A percentile compares a stretch with the other conserved stretches of the same genome.
Conservation (phyloP, 2,329 filamentous ascomycete species). For the Bertia moriformis region DNA sequence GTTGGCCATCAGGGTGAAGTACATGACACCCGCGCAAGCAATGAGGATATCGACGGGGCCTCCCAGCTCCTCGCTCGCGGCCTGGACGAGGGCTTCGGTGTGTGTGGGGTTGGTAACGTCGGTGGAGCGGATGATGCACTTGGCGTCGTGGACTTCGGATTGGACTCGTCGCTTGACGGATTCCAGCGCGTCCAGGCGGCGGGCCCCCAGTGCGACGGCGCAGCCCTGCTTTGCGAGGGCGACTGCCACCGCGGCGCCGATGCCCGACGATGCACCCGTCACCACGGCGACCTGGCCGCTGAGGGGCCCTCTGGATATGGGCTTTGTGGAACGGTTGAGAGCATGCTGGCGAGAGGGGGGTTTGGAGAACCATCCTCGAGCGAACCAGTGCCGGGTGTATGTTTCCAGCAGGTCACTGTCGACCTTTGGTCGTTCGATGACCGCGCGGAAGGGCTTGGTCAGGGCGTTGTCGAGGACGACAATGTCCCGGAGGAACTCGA, state of each 20-base stretch:
- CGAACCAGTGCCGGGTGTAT: conserved; percentile 69
- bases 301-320: conserved; percentile 38
- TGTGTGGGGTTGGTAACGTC: conserved; percentile 57
- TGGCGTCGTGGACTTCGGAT: conserved; percentile 31
- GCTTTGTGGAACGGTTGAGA: conserved; percentile 5
- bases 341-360: conserved; percentile 28
- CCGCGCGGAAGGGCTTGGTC: conserved; percentile 41
- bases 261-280: conserved; percentile 69
- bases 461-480: conserved; percentile 60
- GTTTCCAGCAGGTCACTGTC: conserved; percentile 59
- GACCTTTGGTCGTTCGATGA: conserved; percentile 52
- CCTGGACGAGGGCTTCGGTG: conserved; percentile 49
- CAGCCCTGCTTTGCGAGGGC: conserved; percentile 59
- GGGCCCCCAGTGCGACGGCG: conserved; percentile 57
- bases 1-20: conserved; percentile 78
- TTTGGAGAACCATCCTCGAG: conserved; percentile 58
- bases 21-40: conserved; percentile 72
- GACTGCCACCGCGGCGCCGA: conserved; percentile 59
- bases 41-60: conserved; percentile 68
- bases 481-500: conserved; percentile 55
- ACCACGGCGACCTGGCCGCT: conserved; percentile 59
- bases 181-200: conserved; percentile 56
- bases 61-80: conserved; percentile 43
- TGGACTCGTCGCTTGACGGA: conserved; percentile 46
- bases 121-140: conserved; percentile 54